Evolutionary conservation across 257 asterid genomes (phyloP), one percentile per base, ranked within the genome.

Genomic region (Penstemon davidsonii): DNA sequence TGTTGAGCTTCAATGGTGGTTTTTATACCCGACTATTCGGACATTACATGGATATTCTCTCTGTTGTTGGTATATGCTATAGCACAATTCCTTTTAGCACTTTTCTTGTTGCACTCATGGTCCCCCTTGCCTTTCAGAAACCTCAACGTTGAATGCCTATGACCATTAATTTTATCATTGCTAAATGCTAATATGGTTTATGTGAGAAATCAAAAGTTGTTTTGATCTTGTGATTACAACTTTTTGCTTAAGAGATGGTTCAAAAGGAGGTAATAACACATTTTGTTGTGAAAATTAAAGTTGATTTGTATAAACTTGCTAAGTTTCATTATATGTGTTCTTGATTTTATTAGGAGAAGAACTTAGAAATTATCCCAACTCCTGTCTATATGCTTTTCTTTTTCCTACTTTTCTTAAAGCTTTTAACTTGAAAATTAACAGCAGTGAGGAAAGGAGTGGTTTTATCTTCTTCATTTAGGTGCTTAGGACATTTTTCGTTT

Each of bases 41-140:
- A 76, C 50, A 72, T 70, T 62, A 38, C 55, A 10, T 70, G 86
- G 85, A 84, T 81, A 84, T 84, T 75, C 86, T 55, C 68, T 53
- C 39, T 50, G 59, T 62, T 46, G 39, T 25, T 38, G 76, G 87
- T 46, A 77, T 84, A 84, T 81, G 72, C 87, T 18, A 9, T 19
- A 62, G 80, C 69, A 81, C 75, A 79, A 80, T 79, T 69, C 80
- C 77, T 67, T 19, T 64, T 8, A 50, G 43, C 65, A 62, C 67
- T 62, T n/a, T 67, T 68, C 5, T 11, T 76, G 66, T 76, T 69
- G 80, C 68, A 64, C 38, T 74, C 70, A 52, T 67, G 85, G 82
- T 77, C 85, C 85, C 85, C 82, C 60, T 67, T 38, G 44, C 62
- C 52, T 45, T 77, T 40, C 56, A 51, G 10, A 46, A 25, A 25